Evolutionary conservation across 1,139 yeast species (phyloP), one percentile per base, ranked within the genome.

Genomic region (Hansenula anomala): DNA sequence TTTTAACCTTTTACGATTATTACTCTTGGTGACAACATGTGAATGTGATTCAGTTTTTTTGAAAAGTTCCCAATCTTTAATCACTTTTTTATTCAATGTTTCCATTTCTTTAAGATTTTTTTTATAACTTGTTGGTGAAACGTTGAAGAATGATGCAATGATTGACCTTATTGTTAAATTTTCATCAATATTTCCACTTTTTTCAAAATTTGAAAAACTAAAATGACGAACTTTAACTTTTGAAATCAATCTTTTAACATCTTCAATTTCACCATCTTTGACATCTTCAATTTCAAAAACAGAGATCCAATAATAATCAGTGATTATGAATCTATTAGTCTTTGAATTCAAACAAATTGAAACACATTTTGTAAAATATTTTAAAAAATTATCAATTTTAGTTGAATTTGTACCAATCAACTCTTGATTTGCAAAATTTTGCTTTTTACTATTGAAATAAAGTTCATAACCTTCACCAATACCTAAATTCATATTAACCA

Each of bases 381-480:
- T 51, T 10, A 50, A 28, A 38, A 54, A 54, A 30, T 54, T 54
- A 28, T 44, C 43, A 9, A 43, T 37, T 34, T 52, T 52, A 4
- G 56, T 52, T 23, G 37, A 41, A 11, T 48, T 46, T 1, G 50
- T 26, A 1, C 56, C 56, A 4, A 20, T 27, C 4, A 51, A 41
- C 28, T 33, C 41, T 1, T 31, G 31, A 9, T 30, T 11, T 4
- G 8, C 25, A 14, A 43, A 44, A 34, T 46, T 48, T 18, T 34
- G 37, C 42, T 48, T 50, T 11, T 36, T 30, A 10, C 47, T 30
- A 6, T 49, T 40, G 28, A 52, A 48, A 15, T 41, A 49, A 6
- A 51, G 17, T 36, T 51, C 55, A 38, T 54, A 54, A 7, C 58
- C 58, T 40, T 54, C 56, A 12, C 41, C 46, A 10, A 54, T 36